phyloP scores from a whole-genome alignment of 352 stramenopile genomes.

The Phytophthora palmivora region DNA sequence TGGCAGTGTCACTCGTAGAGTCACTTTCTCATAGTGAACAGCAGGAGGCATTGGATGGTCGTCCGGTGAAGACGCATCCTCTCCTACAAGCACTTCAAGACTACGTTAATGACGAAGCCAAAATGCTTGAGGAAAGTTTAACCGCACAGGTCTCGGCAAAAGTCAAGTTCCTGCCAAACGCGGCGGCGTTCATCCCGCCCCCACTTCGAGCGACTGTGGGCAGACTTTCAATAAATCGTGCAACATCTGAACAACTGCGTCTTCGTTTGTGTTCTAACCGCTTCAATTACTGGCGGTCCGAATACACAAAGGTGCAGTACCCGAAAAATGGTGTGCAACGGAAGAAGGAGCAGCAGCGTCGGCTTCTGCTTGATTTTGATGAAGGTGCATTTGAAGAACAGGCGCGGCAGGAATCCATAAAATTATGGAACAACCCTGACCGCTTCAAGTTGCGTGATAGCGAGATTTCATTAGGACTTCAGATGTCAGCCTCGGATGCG shows the following conservation, averaged over 20 bases:
- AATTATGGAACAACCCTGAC: conserved; percentile 12
- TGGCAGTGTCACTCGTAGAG: conserved; percentile 74
- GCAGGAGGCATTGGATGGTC: conserved; percentile 65
- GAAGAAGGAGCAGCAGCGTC: conserved; percentile 48
- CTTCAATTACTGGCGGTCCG: conserved; percentile 55
- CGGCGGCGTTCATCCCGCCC: conserved; percentile 42
- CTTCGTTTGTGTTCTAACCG: conserved; percentile 44
- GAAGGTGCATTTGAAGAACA: conserved; percentile 40
- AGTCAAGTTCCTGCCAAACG: conserved; percentile 45
- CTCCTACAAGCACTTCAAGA: conserved; percentile 68
- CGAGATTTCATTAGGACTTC: conserved; percentile 61
- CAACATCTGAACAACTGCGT: conserved; percentile 45
- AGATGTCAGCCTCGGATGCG: conserved; percentile 55
- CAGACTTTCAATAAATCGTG: conserved; percentile 46
- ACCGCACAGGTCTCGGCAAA: conserved; percentile 32
- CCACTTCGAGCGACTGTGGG: conserved; percentile 14
- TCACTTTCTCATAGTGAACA: conserved; percentile 78
- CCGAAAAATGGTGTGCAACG: conserved; percentile 40
- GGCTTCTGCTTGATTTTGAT: conserved; percentile 56
- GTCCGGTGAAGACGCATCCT: conserved; percentile 71
- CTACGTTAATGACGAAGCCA: conserved; percentile 66
- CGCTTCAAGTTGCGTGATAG: conserved; percentile 36
- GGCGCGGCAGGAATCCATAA: conserved; percentile 20
- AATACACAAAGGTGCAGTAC: conserved; percentile 50
- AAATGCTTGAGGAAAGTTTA: conserved; percentile 27